phyloP scores from a whole-genome alignment of 305 asterid genomes.

The Lippia alba region DNA sequence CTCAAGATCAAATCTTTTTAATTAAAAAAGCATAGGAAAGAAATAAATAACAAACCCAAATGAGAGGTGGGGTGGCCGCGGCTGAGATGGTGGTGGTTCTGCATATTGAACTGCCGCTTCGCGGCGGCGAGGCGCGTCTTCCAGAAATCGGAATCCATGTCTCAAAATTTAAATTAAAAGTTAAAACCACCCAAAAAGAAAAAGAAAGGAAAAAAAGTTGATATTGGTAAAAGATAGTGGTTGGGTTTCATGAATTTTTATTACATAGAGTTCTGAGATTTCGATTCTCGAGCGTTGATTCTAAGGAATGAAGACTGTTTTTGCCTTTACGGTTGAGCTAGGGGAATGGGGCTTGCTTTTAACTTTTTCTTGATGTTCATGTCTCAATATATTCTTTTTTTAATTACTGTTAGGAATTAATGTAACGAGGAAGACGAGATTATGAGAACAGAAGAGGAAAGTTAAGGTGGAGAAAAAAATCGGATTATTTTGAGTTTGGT shows the following conservation, averaged over 20 bases:
- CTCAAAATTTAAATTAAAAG: too few species aligned
- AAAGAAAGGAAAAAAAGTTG: constrained; percentile 20
- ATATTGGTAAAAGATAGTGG: not conserved
- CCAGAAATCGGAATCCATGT: constrained; percentile 89
- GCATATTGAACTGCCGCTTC: constrained; percentile 73
- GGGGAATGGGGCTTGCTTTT: constrained; percentile 21
- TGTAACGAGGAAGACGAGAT: too few species aligned
- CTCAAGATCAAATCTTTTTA: not conserved
- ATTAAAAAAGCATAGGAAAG: not conserved
- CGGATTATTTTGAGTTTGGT: too few species aligned
- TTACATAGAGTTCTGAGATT: not conserved
- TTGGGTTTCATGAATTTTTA: not conserved
- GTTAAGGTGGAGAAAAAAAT: constrained; percentile 31
- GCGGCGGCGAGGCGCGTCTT: constrained; percentile 79
- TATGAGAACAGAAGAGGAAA: constrained; percentile 11
- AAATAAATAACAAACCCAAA: constrained; percentile 58
- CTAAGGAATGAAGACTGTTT: constrained; percentile 32
- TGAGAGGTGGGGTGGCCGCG: constrained; percentile 44
- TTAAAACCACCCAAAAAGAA: not conserved
- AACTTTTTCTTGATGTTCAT: constrained; percentile 24
- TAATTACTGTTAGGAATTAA: too few species aligned
- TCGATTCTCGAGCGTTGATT: too few species aligned
- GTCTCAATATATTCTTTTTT: too few species aligned
- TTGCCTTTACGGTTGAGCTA: constrained; percentile 38
- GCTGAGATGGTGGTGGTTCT: constrained; percentile 51